Evolutionary conservation across 768 basidiomycete species (phyloP), one percentile per base, ranked within the genome.

Genomic region (Lyophyllum decastes): DNA sequence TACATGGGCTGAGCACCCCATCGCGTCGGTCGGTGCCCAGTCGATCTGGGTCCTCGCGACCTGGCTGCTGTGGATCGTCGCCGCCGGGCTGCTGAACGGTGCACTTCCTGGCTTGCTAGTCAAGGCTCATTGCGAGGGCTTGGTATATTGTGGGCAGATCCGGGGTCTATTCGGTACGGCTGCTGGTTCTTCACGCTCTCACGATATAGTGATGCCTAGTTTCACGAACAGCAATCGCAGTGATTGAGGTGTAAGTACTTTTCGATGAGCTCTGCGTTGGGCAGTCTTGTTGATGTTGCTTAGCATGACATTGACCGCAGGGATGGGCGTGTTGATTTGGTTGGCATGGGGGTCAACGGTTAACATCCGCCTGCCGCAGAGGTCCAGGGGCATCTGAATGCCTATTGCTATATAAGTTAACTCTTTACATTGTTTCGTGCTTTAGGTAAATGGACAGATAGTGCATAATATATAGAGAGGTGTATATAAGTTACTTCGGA

Each of bases 1-100:
- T 0, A 69, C 71, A 16, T 85, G 82, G 79, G 81, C 83, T 19
- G 78, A 71, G 56, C 78, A 79, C 55, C 76, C 81, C 3, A 59
- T 85, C 16, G 75, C 81, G 10, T 87, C 86, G 12, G 70, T 87
- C 38, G 85, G 85, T 8, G 75, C 83, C 0, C 87, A 88, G 63
- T 77, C 76, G 12, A 70, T 86, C 43, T 88, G 87, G 87, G 68
- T 82, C 4, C 68, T 85, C 26, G 57, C 80, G 1, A 86, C 86
- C 14, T 86, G 83, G 84, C 62, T 81, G 17, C 72, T 86, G 46
- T 88, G 86, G 87, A 74, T 86, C 19, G 72, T 84, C 14, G 82
- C 83, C 43, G 76, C 84, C 3, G 80, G 78, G 0, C 68, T 82
- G 22, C 65, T 87, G 46, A 83, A 84, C 60, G 73, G 73, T 35